Percentiles rank a stretch among this genome's conserved stretches.
phyloP scores from a whole-genome alignment of 352 stramenopile genomes.

The Globisporangium orthogonon region DNA sequence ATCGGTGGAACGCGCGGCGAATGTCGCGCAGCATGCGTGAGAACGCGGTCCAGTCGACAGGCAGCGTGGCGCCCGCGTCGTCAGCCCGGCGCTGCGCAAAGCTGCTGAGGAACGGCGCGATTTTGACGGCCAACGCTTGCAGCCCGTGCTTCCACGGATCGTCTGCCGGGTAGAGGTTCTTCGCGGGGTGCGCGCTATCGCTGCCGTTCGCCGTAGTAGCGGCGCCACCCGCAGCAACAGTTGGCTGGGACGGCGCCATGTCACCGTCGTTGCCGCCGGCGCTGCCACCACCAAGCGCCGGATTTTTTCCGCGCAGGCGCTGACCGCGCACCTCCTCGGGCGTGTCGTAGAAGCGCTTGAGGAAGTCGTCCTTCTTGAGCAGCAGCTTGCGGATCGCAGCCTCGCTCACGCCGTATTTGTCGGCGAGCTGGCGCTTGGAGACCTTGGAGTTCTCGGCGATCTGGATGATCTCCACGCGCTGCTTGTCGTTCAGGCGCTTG shows the following conservation, averaged over 20 bases:
- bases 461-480: conserved; percentile 83
- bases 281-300: conserved; percentile 6
- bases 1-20: conserved; percentile 82
- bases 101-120: conserved; percentile 56
- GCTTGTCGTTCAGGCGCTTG: conserved; percentile 74
- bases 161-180: conserved; percentile 53
- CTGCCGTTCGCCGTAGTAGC: neutral
- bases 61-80: neutral
- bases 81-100: conserved; percentile 23
- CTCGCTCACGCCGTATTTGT: conserved; percentile 75
- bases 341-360: conserved; percentile 76
- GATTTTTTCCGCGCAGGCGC: conserved; percentile 58
- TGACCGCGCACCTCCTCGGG: conserved; percentile 70
- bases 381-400: conserved; percentile 75
- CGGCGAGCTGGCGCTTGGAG: conserved; percentile 69
- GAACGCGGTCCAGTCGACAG: conserved; percentile 64
- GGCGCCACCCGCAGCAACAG: neutral
- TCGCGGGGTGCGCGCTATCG: conserved; percentile 11
- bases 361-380: conserved; percentile 75
- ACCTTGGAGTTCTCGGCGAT: conserved; percentile 71
- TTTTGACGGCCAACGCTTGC: conserved; percentile 32
- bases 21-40: conserved; percentile 68
- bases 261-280: neutral
- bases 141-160: conserved; percentile 71
- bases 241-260: neutral